phyloP scores from a whole-genome alignment of 441 rosid genomes.

The Aquilaria agallochum region DNA sequence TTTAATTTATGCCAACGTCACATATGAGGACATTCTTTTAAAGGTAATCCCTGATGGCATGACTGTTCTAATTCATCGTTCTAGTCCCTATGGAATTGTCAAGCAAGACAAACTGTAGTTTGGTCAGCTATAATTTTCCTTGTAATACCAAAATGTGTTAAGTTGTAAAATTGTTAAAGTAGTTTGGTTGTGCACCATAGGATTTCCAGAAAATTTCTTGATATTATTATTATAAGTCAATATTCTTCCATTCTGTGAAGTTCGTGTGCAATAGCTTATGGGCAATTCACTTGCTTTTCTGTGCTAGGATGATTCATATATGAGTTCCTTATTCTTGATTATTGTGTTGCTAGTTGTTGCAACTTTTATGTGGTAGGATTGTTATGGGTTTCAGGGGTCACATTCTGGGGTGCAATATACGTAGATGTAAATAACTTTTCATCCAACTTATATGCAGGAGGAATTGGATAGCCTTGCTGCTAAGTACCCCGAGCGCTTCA shows the following conservation, averaged over 20 bases:
- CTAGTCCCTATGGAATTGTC: background rate
- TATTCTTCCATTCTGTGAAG: too few species aligned
- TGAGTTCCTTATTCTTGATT: too few species aligned
- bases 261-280: too few species aligned
- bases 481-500: conserved; percentile 62
- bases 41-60: conserved; percentile 39
- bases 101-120: too few species aligned
- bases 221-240: too few species aligned
- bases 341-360: background rate
- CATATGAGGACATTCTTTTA: conserved; percentile 77
- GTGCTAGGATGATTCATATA: too few species aligned
- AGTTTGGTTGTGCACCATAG: too few species aligned
- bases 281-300: too few species aligned
- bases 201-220: too few species aligned
- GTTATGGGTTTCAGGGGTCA: background rate
- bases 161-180: too few species aligned
- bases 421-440: background rate
- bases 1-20: conserved; percentile 86
- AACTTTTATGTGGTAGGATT: conserved; percentile 1
- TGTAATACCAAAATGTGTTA: too few species aligned
- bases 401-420: background rate
- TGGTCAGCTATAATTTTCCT: too few species aligned
- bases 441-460: conserved; percentile 39
- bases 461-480: conserved; percentile 72
- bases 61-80: background rate